Percentiles rank a stretch among this genome's conserved stretches.
These are phyloP conservation scores for Epicoccum nigrum DNA, from an alignment of 2,329 filamentous ascomycete species.

Conservation along the genomic window DNA sequence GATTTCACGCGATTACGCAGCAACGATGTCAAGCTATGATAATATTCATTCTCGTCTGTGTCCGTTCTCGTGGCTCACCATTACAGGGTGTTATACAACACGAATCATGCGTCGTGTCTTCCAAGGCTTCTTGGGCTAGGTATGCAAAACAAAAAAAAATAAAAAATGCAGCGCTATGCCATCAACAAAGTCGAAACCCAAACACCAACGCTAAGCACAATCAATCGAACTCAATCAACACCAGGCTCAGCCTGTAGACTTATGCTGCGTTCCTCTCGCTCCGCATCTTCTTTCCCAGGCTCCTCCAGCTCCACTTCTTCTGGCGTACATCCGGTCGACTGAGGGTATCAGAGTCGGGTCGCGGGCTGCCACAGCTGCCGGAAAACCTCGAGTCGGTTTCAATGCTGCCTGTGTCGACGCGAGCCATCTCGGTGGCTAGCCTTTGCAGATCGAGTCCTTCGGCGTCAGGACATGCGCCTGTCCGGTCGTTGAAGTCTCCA, in stretches of 20 bases:
- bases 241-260: neutral
- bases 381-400: conserved; percentile 20
- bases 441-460: conserved; percentile 34
- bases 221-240: neutral
- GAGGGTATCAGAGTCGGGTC: conserved; percentile 43
- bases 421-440: conserved; percentile 34
- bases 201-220: conserved; percentile 18
- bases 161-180: conserved; percentile 16
- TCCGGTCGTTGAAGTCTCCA: conserved; percentile 27
- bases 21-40: neutral
- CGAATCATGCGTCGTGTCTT: conserved; percentile 18
- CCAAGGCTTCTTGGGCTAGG: conserved; percentile 13
- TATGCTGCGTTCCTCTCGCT: conserved; percentile 18
- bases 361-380: conserved; percentile 29
- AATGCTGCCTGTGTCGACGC: conserved; percentile 19
- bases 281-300: conserved; percentile 28
- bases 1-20: conserved; percentile 1
- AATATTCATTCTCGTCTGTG: conserved; percentile 1
- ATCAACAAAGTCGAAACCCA: conserved; percentile 14
- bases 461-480: conserved; percentile 25
- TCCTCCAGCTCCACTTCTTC: conserved; percentile 32
- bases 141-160: no score
- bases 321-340: conserved; percentile 19
- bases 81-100: conserved; percentile 16
- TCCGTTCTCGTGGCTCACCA: conserved; percentile 1